Percentiles rank a stretch among this genome's conserved stretches.
These are phyloP conservation scores for Phialophora verrucosa DNA, from an alignment of 2,329 filamentous ascomycete genomes.

Conservation along the genomic window DNA sequence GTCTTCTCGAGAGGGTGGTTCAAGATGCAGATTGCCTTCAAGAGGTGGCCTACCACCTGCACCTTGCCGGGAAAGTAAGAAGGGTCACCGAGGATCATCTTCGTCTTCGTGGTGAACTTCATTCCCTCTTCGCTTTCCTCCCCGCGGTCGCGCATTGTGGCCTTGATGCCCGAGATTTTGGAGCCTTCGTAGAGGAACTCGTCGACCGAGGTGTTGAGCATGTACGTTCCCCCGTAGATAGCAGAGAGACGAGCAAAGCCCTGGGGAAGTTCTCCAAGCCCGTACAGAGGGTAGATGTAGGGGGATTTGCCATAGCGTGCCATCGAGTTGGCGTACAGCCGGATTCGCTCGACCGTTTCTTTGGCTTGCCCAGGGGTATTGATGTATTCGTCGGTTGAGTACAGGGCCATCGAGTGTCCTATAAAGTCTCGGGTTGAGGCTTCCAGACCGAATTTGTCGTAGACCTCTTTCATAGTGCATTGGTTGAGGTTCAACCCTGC, in stretches of 20 bases:
- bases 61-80: conserved; percentile 95
- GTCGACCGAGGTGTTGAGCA: conserved; percentile 94
- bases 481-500: conserved; percentile 75
- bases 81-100: conserved; percentile 94
- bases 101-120: conserved; percentile 95
- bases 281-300: conserved; percentile 99
- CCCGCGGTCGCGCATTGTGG: conserved; percentile 88
- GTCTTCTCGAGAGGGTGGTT: conserved; percentile 94
- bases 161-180: conserved; percentile 95
- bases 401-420: conserved; percentile 97
- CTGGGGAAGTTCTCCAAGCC: conserved; percentile 94
- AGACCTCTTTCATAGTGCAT: conserved; percentile 96
- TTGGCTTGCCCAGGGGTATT: conserved; percentile 72
- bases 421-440: conserved; percentile 89
- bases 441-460: conserved; percentile 96
- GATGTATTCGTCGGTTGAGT: conserved; percentile 87
- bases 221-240: conserved; percentile 98
- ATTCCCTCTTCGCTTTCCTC: conserved; percentile 71
- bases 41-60: conserved; percentile 82
- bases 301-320: conserved; percentile 97
- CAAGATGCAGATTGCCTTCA: conserved; percentile 96
- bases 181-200: conserved; percentile 83
- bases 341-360: conserved; percentile 88
- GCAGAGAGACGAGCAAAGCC: conserved; percentile 96
- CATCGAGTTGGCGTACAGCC: conserved; percentile 96